A percentile compares a stretch with the other conserved stretches of the same genome.
Conservation (phyloP, 75 land plant species). For the Chamaecyparis obtusa region DNA sequence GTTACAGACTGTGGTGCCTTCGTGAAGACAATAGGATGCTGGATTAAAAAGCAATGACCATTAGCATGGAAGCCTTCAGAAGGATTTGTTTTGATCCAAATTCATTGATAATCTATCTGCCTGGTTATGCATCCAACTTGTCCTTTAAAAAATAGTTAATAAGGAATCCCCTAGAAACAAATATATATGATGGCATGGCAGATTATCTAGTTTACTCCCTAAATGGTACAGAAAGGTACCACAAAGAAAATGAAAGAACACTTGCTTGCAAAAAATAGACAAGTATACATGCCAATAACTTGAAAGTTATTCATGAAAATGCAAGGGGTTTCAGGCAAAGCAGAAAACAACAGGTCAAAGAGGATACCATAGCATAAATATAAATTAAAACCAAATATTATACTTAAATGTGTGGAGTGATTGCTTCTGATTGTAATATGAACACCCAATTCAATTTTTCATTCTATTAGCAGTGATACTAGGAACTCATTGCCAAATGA, state of each 20-base stretch:
- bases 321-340: background rate
- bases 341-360: background rate
- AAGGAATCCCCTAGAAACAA: slow-evolving; percentile 4
- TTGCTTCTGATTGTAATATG: background rate
- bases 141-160: background rate
- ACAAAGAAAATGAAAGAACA: background rate
- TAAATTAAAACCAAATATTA: background rate
- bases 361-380: background rate
- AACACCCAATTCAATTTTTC: background rate
- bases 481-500: background rate
- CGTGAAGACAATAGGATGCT: slow-evolving; percentile 52
- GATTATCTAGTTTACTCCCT: background rate
- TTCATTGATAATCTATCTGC: slow-evolving; percentile 8
- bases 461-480: background rate
- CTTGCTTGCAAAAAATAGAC: background rate
- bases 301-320: background rate
- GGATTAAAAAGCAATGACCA: slow-evolving; percentile 9
- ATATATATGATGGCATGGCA: background rate
- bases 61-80: background rate
- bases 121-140: background rate
- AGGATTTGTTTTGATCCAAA: background rate
- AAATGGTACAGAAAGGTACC: background rate
- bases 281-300: background rate
- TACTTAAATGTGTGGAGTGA: background rate
- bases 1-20: slow-evolving; percentile 55